Evolutionary conservation across 164 flowering plant genomes (phyloP), one percentile per base, ranked within the genome.

Genomic region (Saururus chinensis): DNA sequence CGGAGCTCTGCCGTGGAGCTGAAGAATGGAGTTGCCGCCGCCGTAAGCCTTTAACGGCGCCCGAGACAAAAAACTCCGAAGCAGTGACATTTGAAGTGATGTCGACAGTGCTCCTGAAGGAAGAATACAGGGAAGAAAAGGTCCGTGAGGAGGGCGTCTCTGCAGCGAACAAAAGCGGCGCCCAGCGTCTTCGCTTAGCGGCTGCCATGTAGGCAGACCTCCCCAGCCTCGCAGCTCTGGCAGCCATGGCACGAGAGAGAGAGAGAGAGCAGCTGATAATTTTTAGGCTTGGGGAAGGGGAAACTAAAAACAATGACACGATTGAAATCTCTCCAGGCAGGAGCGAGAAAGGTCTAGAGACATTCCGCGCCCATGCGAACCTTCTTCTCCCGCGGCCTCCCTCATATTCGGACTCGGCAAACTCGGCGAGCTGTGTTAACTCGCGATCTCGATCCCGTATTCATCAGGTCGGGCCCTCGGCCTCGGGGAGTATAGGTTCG

Each of bases 181-280:
- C 8, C 21, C 57, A 21, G 24, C 24, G 20, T 26, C 41, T 23
- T 2, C 4, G 37, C n/a, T 25, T 49, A 19, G 24, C 40, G 24
- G 63, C 40, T 17, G 51, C 63, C 5, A 11, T 17, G 51, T 24
- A 61, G 8, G 51, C 13, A 1, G 63, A 61, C 40, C 56, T 61
- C 30, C 53, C 63, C 19, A 61, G 54, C 63, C 63, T 61, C 40
- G 63, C 51, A 19, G 63, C 51, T 51, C 63, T 61, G 21, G 40
- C 41, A n/a, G 61, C 61, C 60, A 56, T 56, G 25, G 59, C 1
- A 12, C 13, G 19, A 7, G 10, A 56, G 40, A n/a, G n/a, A n/a
- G n/a, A n/a, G n/a, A n/a, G n/a, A n/a, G n/a, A n/a, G n/a, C n/a
- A n/a, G n/a, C n/a, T n/a, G n/a, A n/a, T n/a, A n/a, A n/a, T n/a